phyloP scores from a whole-genome alignment of 2,329 filamentous ascomycete species.

The Orbilia ellipsospora region DNA sequence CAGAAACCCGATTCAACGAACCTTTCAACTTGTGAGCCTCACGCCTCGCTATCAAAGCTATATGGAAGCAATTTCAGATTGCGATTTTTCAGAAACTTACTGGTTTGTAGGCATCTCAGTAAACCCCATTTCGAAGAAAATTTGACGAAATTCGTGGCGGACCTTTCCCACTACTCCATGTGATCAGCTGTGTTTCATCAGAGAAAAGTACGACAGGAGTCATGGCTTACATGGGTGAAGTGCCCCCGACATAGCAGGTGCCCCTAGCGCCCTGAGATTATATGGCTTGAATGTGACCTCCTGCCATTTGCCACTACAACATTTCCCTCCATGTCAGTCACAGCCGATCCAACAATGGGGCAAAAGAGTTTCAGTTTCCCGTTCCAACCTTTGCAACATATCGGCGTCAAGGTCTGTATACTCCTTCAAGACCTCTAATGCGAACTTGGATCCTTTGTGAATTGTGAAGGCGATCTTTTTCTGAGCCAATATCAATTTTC shows the following conservation, averaged over 20 bases:
- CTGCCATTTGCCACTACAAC: slow-evolving; percentile 81
- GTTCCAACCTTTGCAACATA: slow-evolving; percentile 75
- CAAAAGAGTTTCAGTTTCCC: slow-evolving; percentile 3
- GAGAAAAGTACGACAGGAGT: not conserved
- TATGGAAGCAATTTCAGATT: not conserved
- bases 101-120: slow-evolving; percentile 96
- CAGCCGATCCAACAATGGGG: slow-evolving; percentile 27
- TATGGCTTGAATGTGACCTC: slow-evolving; percentile 87
- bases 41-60: not conserved
- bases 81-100: slow-evolving; percentile 59
- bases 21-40: slow-evolving; percentile 60
- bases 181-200: slow-evolving; percentile 5
- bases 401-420: slow-evolving; percentile 95
- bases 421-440: slow-evolving; percentile 87
- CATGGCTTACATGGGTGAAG: slow-evolving; percentile 64
- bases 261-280: slow-evolving; percentile 78
- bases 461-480: slow-evolving; percentile 89
- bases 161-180: slow-evolving; percentile 81
- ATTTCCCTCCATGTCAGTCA: slow-evolving; percentile 13
- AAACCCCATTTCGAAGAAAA: slow-evolving; percentile 99
- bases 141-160: slow-evolving; percentile 91
- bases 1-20: slow-evolving; percentile 98
- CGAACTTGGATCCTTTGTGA: slow-evolving; percentile 86
- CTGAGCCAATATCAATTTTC: slow-evolving; percentile 84
- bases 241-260: slow-evolving; percentile 65